Evolutionary conservation across 805 yeast species (phyloP).

Genomic region (Lachancea lanzarotensis): DNA sequence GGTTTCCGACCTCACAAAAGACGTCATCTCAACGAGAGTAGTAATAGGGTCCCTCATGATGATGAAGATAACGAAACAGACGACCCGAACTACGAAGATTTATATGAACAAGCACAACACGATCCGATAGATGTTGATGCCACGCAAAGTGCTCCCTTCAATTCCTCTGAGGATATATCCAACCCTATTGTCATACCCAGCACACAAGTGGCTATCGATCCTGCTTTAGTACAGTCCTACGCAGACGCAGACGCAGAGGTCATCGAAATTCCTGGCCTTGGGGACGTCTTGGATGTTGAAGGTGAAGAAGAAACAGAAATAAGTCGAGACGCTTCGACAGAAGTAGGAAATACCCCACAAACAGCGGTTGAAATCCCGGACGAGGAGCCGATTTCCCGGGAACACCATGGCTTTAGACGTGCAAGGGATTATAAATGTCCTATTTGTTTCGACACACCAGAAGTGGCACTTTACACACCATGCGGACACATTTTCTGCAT

Average conservation of each 20-base stretch:
- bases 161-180: neutral
- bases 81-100: slow-evolving; percentile 10
- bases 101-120: slow-evolving; percentile 9
- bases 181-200: neutral
- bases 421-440: slow-evolving; percentile 42
- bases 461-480: slow-evolving; percentile 41
- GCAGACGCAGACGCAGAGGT: slow-evolving; percentile 2
- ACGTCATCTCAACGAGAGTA: neutral
- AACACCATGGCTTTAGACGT: slow-evolving; percentile 23
- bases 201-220: slow-evolving; percentile 6
- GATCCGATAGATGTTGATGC: neutral
- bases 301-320: neutral
- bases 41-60: neutral
- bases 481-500: slow-evolving; percentile 57
- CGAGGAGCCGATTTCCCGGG: neutral
- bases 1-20: neutral
- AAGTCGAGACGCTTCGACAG: neutral
- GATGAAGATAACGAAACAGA: neutral
- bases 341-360: slow-evolving; percentile 31
- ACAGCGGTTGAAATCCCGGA: slow-evolving; percentile 36
- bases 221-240: slow-evolving; percentile 17
- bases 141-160: neutral
- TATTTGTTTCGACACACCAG: slow-evolving; percentile 50
- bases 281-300: slow-evolving; percentile 3
- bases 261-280: slow-evolving; percentile 7